A percentile compares a stretch with the other conserved stretches of the same genome.
These are phyloP conservation scores for Botrytis paeoniae DNA, from an alignment of 2,329 filamentous ascomycete species.

Conservation along the genomic window DNA sequence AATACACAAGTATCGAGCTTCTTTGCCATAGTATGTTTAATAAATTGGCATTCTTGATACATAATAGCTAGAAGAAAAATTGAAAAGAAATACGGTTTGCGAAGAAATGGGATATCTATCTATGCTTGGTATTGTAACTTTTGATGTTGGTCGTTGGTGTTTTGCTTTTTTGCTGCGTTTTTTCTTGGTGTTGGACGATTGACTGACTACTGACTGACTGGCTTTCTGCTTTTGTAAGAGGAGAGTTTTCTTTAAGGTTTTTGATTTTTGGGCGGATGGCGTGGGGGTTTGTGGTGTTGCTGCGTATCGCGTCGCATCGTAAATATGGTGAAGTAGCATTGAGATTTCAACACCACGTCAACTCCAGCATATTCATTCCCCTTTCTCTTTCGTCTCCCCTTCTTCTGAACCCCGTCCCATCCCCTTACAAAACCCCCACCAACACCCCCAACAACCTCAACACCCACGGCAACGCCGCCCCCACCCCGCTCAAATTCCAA, in stretches of 20 bases:
- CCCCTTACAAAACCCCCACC: neutral
- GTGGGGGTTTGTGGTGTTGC: neutral
- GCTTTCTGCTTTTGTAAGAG: neutral
- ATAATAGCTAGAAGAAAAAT: neutral
- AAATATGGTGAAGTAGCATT: too few species aligned
- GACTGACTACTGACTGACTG: neutral
- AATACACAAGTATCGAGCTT: too few species aligned
- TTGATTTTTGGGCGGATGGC: neutral
- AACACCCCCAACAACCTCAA: neutral
- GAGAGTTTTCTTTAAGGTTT: neutral
- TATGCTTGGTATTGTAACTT: neutral
- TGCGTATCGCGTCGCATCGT: neutral
- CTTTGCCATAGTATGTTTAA: too few species aligned
- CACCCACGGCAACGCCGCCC: neutral
- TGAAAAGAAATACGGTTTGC: neutral
- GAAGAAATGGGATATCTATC: neutral
- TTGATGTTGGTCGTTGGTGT: neutral
- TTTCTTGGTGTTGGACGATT: neutral
- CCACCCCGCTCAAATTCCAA: slow-evolving; percentile 5
- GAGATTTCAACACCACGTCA: too few species aligned
- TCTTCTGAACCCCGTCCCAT: too few species aligned
- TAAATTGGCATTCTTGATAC: neutral
- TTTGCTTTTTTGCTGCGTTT: too few species aligned
- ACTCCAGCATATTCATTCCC: neutral
- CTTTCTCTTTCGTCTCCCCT: neutral